These are phyloP conservation scores for Capsella bursapastoris DNA, from an alignment of 345 rosid species.

Conservation along the genomic window DNA sequence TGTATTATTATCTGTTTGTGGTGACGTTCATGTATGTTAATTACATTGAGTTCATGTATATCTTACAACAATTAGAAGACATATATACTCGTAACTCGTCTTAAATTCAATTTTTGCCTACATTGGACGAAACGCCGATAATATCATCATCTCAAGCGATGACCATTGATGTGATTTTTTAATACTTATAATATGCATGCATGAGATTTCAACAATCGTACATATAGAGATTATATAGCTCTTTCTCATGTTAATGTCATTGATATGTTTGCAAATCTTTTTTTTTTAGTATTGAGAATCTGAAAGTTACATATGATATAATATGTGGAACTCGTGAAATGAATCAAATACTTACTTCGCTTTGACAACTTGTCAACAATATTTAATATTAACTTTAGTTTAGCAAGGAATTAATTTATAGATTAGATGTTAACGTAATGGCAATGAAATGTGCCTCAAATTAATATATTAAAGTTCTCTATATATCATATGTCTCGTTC, in stretches of 20 bases:
- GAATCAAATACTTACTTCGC: background rate
- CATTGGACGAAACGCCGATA: background rate
- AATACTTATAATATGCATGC: background rate
- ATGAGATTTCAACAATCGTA: background rate
- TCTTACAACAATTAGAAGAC: background rate
- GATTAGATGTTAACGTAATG: background rate
- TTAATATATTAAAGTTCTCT: background rate
- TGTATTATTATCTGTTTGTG: background rate
- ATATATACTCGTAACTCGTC: no score
- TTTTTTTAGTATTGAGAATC: no score
- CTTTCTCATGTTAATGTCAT: no score
- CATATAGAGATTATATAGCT: background rate
- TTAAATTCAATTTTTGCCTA: background rate
- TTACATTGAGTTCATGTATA: background rate
- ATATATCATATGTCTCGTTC: conserved; percentile 14
- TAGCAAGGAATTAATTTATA: background rate
- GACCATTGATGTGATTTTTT: background rate
- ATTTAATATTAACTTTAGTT: background rate
- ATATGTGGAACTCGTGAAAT: background rate
- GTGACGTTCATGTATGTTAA: background rate
- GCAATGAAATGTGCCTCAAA: background rate
- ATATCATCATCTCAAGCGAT: background rate
- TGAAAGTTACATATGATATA: background rate
- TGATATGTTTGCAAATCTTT: no score
- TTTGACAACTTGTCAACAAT: conserved; percentile 1